A percentile compares a stretch with the other conserved stretches of the same genome.
These are phyloP conservation scores for Xylaria polymorpha DNA, from an alignment of 2,329 filamentous ascomycete genomes.

Conservation along the genomic window DNA sequence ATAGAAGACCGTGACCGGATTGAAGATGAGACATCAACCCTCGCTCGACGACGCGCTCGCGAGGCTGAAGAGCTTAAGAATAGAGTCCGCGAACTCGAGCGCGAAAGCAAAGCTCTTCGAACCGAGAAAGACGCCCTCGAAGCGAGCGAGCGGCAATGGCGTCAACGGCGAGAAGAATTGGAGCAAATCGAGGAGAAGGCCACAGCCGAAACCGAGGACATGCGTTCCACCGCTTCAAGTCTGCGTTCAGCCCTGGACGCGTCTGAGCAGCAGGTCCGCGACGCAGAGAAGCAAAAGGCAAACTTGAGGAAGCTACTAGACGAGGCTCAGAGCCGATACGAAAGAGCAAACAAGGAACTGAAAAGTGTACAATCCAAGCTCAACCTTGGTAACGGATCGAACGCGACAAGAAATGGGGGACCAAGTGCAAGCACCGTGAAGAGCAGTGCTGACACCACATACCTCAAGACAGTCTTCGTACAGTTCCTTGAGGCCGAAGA, in stretches of 20 bases:
- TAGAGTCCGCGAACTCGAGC: conserved; percentile 84
- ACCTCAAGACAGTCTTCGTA: conserved; percentile 83
- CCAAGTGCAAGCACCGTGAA: conserved; percentile 61
- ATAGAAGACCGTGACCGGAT: conserved; percentile 94
- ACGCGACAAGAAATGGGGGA: conserved; percentile 53
- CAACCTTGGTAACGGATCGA: conserved; percentile 44
- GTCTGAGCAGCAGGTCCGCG: conserved; percentile 83
- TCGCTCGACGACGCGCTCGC: conserved; percentile 78
- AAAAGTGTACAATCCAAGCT: conserved; percentile 64
- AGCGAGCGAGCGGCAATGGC: conserved; percentile 78
- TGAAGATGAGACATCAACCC: conserved; percentile 87
- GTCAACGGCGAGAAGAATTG: conserved; percentile 77
- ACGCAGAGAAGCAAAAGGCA: conserved; percentile 83
- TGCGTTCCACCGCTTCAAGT: conserved; percentile 79
- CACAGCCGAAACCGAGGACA: conserved; percentile 77
- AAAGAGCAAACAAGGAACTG: conserved; percentile 79
- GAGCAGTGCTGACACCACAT: conserved; percentile 65
- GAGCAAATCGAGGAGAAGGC: conserved; percentile 77
- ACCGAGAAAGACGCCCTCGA: conserved; percentile 84
- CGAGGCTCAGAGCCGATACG: conserved; percentile 79
- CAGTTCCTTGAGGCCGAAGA: conserved; percentile 87
- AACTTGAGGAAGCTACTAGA: conserved; percentile 82
- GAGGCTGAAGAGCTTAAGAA: conserved; percentile 88
- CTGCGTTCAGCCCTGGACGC: conserved; percentile 85
- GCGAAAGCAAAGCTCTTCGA: conserved; percentile 74